phyloP scores from a whole-genome alignment of 116 monocot species.

The Papilionanthe hybrid region DNA sequence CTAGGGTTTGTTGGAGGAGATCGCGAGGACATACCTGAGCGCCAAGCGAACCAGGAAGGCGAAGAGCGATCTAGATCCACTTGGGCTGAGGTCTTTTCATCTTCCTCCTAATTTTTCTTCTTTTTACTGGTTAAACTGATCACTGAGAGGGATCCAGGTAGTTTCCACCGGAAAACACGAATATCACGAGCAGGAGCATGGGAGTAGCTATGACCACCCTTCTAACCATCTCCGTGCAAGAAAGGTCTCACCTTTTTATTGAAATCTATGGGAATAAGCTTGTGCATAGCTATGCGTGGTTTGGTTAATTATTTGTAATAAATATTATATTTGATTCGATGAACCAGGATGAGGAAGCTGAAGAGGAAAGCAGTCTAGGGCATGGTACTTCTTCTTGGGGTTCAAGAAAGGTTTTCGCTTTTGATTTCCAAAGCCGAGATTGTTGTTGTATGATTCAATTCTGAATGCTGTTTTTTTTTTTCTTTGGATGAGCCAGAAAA shows the following conservation, averaged over 20 bases:
- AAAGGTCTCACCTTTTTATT: constrained; percentile 13
- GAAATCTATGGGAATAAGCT: not conserved
- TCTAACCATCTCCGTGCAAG: constrained; percentile 6
- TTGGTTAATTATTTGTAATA: not conserved
- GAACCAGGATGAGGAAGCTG: not conserved
- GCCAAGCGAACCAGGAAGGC: not conserved
- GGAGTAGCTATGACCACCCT: constrained; percentile 8
- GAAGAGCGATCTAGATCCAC: constrained; percentile 60
- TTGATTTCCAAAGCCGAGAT: not conserved
- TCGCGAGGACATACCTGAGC: not conserved
- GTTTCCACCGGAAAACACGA: constrained; percentile 30
- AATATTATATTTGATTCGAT: not conserved
- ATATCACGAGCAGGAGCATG: constrained; percentile 12
- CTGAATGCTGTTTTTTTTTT: not conserved
- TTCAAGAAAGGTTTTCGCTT: constrained; percentile 21
- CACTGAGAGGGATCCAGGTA: constrained; percentile 18
- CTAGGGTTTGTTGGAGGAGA: constrained; percentile 8
- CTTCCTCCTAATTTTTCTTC: not conserved
- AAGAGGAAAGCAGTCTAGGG: not conserved
- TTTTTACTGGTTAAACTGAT: constrained; percentile 1
- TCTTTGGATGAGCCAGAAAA: constrained; percentile 11
- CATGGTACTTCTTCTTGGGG: constrained; percentile 2
- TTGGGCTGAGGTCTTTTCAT: constrained; percentile 59
- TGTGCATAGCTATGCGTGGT: not conserved
- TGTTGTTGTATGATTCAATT: not conserved